These are phyloP conservation scores for Aquilaria sinensis DNA, from an alignment of 345 rosid genomes.

Conservation along the genomic window DNA sequence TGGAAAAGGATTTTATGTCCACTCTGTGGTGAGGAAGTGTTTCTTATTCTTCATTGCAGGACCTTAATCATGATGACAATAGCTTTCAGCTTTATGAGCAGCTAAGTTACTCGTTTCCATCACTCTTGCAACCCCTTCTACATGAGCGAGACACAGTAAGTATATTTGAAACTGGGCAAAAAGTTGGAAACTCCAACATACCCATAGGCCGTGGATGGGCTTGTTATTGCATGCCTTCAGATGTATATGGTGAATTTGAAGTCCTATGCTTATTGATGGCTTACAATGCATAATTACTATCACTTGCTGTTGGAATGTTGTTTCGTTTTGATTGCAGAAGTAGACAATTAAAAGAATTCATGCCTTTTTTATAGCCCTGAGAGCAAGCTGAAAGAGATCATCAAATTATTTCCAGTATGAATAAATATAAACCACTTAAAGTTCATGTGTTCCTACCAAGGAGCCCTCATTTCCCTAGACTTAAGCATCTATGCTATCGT, in stretches of 20 bases:
- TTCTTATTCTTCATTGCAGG: conserved; percentile 27
- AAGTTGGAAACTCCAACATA: background rate
- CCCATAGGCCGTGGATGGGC: background rate
- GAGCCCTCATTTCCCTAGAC: too few species aligned
- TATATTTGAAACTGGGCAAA: background rate
- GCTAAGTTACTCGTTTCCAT: conserved; percentile 67
- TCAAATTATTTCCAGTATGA: too few species aligned
- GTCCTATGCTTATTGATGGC: background rate
- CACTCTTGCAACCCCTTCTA: conserved; percentile 65
- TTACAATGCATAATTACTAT: background rate
- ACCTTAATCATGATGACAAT: conserved; percentile 29
- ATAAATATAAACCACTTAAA: too few species aligned
- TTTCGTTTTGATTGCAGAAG: too few species aligned
- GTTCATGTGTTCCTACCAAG: too few species aligned
- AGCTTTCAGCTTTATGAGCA: conserved; percentile 55
- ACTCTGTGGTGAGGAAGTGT: background rate
- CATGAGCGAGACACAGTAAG: conserved; percentile 86
- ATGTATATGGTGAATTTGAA: background rate
- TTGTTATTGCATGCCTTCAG: background rate
- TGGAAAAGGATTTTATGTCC: background rate
- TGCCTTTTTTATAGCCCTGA: too few species aligned
- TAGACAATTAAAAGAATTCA: too few species aligned
- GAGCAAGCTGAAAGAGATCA: too few species aligned
- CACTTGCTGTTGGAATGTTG: too few species aligned
- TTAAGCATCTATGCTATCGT: too few species aligned